A percentile compares a stretch with the other conserved stretches of the same genome.
Evolutionary conservation across 2,329 filamentous ascomycete species (phyloP).

Genomic region (Pseudocercospora fijiensis): DNA sequence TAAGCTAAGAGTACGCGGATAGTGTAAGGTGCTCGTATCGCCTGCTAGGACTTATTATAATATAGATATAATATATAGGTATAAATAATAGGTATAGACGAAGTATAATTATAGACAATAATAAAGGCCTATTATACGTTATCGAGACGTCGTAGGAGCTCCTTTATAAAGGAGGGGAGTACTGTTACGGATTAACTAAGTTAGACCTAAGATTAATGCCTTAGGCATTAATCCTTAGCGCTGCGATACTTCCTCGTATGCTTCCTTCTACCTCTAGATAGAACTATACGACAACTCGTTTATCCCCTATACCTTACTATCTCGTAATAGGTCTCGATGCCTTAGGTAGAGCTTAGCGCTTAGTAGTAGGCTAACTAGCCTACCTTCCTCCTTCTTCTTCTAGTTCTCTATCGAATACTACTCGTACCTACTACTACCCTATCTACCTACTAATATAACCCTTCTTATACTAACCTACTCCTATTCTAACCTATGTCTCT

Average conservation of each 20-base stretch:
- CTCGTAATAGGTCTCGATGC: background rate
- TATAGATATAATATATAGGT: background rate
- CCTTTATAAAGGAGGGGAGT: background rate
- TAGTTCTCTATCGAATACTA: too few species aligned
- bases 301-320: background rate
- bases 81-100: background rate
- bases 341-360: too few species aligned
- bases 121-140: background rate
- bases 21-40: background rate
- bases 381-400: too few species aligned
- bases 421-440: too few species aligned
- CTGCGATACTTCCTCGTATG: background rate
- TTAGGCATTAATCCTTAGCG: background rate
- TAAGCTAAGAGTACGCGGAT: background rate
- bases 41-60: background rate
- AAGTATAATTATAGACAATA: background rate
- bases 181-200: background rate
- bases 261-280: background rate
- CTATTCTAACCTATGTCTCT: too few species aligned
- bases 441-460: too few species aligned
- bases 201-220: background rate
- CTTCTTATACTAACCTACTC: too few species aligned
- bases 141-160: background rate
- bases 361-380: too few species aligned
- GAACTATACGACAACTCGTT: background rate